Evolutionary conservation across 257 asterid genomes (phyloP).

Genomic region (Nicotiana noctiflora): DNA sequence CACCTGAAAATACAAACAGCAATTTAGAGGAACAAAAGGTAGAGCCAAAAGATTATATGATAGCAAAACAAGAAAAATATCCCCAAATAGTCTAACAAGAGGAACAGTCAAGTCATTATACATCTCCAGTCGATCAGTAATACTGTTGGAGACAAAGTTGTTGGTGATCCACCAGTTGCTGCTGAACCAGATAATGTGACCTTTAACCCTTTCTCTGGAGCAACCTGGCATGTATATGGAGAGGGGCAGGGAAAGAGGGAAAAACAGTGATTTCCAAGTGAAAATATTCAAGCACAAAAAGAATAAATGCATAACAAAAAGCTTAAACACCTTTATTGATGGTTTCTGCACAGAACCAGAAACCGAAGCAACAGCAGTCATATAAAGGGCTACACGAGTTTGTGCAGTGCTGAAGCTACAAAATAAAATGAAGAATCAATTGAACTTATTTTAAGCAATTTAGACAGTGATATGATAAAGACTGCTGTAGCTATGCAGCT

Average conservation of each 20-base stretch:
- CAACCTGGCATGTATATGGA: slow-evolving; percentile 36
- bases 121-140: slow-evolving; percentile 75
- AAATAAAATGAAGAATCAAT: slow-evolving; percentile 21
- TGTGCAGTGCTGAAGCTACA: slow-evolving; percentile 80
- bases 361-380: slow-evolving; percentile 70
- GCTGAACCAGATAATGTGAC: slow-evolving; percentile 74
- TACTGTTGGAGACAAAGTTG: slow-evolving; percentile 78
- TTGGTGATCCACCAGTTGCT: slow-evolving; percentile 70
- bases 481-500: background rate
- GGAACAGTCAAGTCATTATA: slow-evolving; percentile 17
- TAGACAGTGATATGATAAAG: background rate
- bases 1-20: slow-evolving; percentile 44
- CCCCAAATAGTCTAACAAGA: background rate
- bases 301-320: slow-evolving; percentile 8
- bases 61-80: background rate
- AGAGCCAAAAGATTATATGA: background rate
- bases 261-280: background rate
- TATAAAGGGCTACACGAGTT: slow-evolving; percentile 64
- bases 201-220: slow-evolving; percentile 68
- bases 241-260: background rate
- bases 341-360: slow-evolving; percentile 72
- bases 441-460: background rate
- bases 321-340: slow-evolving; percentile 51
- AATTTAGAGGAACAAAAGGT: slow-evolving; percentile 16
- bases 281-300: background rate